These are phyloP conservation scores for Cystobasidium tubakii DNA, from an alignment of 768 basidiomycete species.

Conservation along the genomic window DNA sequence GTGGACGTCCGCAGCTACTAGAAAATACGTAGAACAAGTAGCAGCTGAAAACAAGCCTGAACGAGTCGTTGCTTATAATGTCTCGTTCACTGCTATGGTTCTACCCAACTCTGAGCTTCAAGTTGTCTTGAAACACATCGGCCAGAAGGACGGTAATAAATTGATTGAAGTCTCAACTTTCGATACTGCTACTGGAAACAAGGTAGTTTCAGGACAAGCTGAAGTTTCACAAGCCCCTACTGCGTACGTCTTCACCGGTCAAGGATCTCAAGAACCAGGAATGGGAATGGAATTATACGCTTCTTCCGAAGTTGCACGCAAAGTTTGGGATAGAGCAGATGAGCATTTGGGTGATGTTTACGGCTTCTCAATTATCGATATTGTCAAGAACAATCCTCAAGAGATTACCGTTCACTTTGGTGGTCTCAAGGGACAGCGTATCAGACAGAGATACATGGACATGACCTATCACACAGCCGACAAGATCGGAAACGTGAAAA, in stretches of 20 bases:
- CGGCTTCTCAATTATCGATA: conserved; percentile 97
- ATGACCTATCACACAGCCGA: conserved; percentile 94
- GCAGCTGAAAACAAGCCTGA: conserved; percentile 88
- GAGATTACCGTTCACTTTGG: conserved; percentile 98
- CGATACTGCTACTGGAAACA: conserved; percentile 72
- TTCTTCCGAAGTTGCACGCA: conserved; percentile 81
- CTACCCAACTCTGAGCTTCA: conserved; percentile 78
- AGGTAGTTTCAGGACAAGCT: conserved; percentile 83
- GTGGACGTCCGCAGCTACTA: conserved; percentile 91
- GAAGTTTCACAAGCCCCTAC: conserved; percentile 86
- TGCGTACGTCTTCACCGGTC: conserved; percentile 95
- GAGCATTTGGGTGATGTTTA: conserved; percentile 87
- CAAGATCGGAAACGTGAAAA: conserved; percentile 91
- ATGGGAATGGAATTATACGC: conserved; percentile 99
- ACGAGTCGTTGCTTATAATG: conserved; percentile 83
- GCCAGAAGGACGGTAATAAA: conserved; percentile 83
- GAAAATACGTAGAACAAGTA: conserved; percentile 83
- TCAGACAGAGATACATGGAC: conserved; percentile 98
- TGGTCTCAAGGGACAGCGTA: conserved; percentile 97
- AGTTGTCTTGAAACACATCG: conserved; percentile 80
- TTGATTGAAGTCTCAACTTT: conserved; percentile 80
- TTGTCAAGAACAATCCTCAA: conserved; percentile 79
- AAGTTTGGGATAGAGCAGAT: conserved; percentile 96
- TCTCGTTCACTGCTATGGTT: conserved; percentile 95
- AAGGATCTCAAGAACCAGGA: conserved; percentile 93